Evolutionary conservation across 306 rosid genomes (phyloP).

Genomic region (Cucurbita pepo): DNA sequence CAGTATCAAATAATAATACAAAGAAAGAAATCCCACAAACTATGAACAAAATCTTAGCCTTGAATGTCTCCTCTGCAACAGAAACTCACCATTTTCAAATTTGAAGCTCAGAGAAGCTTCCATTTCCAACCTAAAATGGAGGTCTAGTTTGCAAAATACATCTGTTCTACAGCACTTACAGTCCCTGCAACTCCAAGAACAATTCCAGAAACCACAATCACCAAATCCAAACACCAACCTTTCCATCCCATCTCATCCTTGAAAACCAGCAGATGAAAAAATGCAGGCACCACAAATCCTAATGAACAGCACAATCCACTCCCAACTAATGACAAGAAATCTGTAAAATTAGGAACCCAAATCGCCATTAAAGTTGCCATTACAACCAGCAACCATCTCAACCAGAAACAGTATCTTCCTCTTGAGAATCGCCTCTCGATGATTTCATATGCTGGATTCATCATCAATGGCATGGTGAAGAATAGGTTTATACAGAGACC

Average conservation of each 20-base stretch:
- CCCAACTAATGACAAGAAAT: conserved; percentile 44
- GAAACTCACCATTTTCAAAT: background rate
- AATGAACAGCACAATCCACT: conserved; percentile 36
- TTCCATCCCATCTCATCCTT: conserved; percentile 28
- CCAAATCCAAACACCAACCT: conserved; percentile 18
- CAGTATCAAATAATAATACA: too few species aligned
- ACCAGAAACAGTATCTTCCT: conserved; percentile 31
- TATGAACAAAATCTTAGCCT: background rate
- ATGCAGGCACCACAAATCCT: conserved; percentile 39
- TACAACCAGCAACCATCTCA: conserved; percentile 33
- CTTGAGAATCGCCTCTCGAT: conserved; percentile 34
- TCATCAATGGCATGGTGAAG: conserved; percentile 49
- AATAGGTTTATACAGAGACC: conserved; percentile 41
- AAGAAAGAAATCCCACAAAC: background rate
- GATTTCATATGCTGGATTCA: conserved; percentile 49
- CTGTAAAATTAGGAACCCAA: conserved; percentile 36
- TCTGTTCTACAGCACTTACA: conserved; percentile 24
- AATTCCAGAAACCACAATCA: conserved; percentile 19
- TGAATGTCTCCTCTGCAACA: background rate
- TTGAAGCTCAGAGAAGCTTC: background rate
- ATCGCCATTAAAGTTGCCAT: conserved; percentile 30
- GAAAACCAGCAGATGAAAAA: conserved; percentile 32
- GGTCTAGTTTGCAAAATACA: conserved; percentile 7
- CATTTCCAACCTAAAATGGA: background rate
- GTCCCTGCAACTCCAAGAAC: conserved; percentile 41